Percentiles rank a stretch among this genome's conserved stretches.
These are phyloP conservation scores for Afroboletus lepidellus DNA, from an alignment of 1,284 basidiomycete genomes.

Conservation along the genomic window DNA sequence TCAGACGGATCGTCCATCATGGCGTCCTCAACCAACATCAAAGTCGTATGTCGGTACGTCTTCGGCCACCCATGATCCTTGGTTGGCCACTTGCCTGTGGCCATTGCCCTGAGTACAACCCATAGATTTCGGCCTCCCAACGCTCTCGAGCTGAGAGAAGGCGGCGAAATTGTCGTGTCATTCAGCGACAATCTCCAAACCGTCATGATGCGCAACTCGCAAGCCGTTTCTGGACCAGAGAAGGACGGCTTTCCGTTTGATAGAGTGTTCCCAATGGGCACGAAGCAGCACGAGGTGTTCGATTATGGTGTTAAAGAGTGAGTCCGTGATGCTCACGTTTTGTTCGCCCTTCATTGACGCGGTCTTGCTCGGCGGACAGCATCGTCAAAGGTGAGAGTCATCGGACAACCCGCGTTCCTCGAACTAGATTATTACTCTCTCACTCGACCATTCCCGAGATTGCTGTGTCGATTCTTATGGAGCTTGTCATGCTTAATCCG, in stretches of 20 bases:
- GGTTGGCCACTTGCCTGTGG: slow-evolving; percentile 1
- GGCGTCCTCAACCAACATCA: slow-evolving; percentile 82
- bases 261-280: slow-evolving; percentile 92
- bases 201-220: slow-evolving; percentile 75
- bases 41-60: slow-evolving; percentile 90
- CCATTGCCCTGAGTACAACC: slow-evolving; percentile 8
- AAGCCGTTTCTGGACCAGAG: slow-evolving; percentile 70
- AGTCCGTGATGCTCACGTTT: slow-evolving; percentile 35
- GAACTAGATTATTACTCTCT: background rate
- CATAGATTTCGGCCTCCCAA: slow-evolving; percentile 93
- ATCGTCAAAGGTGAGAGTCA: slow-evolving; percentile 69
- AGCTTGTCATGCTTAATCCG: slow-evolving; percentile 3
- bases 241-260: slow-evolving; percentile 97
- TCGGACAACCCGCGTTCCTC: slow-evolving; percentile 1
- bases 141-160: slow-evolving; percentile 86
- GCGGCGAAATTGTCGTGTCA: slow-evolving; percentile 87
- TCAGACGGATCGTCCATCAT: slow-evolving; percentile 42
- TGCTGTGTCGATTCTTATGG: slow-evolving; percentile 5
- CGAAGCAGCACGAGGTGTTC: slow-evolving; percentile 93
- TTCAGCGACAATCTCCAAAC: slow-evolving; percentile 86
- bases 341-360: slow-evolving; percentile 11
- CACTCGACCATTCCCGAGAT: background rate
- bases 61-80: slow-evolving; percentile 1
- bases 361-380: slow-evolving; percentile 38
- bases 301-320: slow-evolving; percentile 98